Evolutionary conservation across 1,284 basidiomycete genomes (phyloP).

Genomic region (Puccinia coronata): DNA sequence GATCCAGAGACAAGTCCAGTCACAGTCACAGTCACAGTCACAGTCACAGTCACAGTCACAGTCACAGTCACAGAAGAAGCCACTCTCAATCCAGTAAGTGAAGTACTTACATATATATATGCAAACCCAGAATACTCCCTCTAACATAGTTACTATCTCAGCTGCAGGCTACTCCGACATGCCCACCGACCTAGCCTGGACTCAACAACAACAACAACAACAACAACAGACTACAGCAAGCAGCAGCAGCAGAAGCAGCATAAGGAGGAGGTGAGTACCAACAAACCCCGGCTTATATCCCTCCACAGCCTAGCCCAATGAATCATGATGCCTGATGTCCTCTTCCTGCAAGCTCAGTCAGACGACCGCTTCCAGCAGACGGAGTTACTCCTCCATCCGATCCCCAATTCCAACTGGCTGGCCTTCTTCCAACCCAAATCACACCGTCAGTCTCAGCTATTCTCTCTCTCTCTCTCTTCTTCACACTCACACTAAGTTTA

Average conservation of each 20-base stretch:
- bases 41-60: too few species aligned
- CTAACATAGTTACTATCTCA: neutral
- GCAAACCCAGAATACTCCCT: neutral
- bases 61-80: too few species aligned
- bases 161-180: slow-evolving; percentile 21
- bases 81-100: neutral
- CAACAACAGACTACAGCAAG: neutral
- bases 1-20: too few species aligned
- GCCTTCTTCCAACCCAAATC: slow-evolving; percentile 27
- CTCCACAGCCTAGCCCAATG: too few species aligned
- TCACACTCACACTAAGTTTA: too few species aligned
- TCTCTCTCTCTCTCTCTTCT: neutral
- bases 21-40: too few species aligned
- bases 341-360: slow-evolving; percentile 9
- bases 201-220: too few species aligned
- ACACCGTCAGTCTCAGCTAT: neutral
- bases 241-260: too few species aligned
- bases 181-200: slow-evolving; percentile 1
- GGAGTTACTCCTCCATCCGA: slow-evolving; percentile 22
- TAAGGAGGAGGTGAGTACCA: neutral
- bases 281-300: too few species aligned
- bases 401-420: neutral
- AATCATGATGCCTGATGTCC: slow-evolving; percentile 6
- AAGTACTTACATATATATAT: neutral
- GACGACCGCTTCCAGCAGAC: slow-evolving; percentile 12